phyloP scores from a whole-genome alignment of 2,329 filamentous ascomycete species.

The Ophiostoma tasmaniense region DNA sequence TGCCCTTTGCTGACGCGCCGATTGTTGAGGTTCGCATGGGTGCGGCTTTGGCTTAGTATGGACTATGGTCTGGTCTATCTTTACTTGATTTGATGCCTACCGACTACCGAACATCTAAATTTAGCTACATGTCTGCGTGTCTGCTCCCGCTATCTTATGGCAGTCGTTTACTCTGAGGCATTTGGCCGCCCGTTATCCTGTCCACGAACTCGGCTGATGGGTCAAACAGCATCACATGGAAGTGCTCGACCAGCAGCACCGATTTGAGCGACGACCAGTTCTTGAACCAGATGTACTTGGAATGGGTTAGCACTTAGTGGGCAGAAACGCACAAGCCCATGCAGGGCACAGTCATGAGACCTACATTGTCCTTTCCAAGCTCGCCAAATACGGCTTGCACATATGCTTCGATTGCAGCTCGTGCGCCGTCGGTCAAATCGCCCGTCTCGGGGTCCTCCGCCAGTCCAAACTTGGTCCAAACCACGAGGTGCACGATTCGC shows the following conservation, averaged over 20 bases:
- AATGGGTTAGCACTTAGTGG: not conserved
- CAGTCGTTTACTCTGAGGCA: conserved; percentile 49
- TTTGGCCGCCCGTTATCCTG: conserved; percentile 64
- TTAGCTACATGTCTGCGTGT: not conserved
- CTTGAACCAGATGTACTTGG: conserved; percentile 63
- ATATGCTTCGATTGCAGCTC: conserved; percentile 59
- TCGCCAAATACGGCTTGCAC: conserved; percentile 58
- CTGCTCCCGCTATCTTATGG: not conserved
- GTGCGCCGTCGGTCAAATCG: conserved; percentile 57
- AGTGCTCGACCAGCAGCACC: conserved; percentile 80
- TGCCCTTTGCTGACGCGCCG: conserved; percentile 63
- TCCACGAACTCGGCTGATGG: conserved; percentile 62
- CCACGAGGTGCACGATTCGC: conserved; percentile 72
- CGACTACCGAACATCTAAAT: not conserved
- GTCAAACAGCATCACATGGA: conserved; percentile 84
- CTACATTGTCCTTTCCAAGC: conserved; percentile 45
- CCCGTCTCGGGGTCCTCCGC: conserved; percentile 57
- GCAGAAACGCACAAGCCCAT: not conserved
- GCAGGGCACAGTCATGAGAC: conserved; percentile 22
- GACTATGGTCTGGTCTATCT: not conserved
- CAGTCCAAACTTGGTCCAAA: conserved; percentile 86
- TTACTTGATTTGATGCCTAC: not conserved
- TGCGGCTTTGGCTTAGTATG: not conserved
- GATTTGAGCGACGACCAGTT: conserved; percentile 85
- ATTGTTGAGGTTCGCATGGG: conserved; percentile 48